These are phyloP conservation scores for Purpureocillium takamizusanense DNA, from an alignment of 2,329 filamentous ascomycete species.

Conservation along the genomic window DNA sequence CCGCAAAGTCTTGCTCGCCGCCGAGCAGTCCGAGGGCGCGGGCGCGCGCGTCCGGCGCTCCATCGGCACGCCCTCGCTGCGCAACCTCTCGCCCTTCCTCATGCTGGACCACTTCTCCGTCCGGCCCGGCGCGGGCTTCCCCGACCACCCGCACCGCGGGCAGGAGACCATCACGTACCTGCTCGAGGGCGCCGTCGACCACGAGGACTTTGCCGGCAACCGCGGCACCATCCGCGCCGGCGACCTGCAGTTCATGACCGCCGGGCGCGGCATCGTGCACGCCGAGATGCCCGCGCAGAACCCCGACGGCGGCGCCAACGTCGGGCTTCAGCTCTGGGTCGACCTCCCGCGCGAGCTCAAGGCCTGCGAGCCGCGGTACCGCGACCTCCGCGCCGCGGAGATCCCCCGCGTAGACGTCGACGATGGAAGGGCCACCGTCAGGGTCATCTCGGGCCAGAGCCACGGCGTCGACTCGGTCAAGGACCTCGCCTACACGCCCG, in stretches of 20 bases:
- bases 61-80: conserved; percentile 73
- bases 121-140: conserved; percentile 74
- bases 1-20: conserved; percentile 71
- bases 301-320: conserved; percentile 63
- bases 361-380: conserved; percentile 82
- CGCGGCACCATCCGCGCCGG: conserved; percentile 74
- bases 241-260: conserved; percentile 98
- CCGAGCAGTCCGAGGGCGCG: conserved; percentile 80
- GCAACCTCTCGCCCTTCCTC: conserved; percentile 84
- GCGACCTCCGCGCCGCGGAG: conserved; percentile 70
- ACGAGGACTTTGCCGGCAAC: conserved; percentile 87
- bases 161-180: conserved; percentile 88
- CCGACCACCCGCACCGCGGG: conserved; percentile 75
- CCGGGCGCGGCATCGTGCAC: conserved; percentile 84
- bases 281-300: conserved; percentile 88
- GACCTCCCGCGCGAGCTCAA: conserved; percentile 79
- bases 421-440: conserved; percentile 66
- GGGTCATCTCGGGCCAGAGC: conserved; percentile 81
- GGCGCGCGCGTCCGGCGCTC: conserved; percentile 81
- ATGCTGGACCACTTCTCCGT: conserved; percentile 94
- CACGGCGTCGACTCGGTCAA: conserved; percentile 80
- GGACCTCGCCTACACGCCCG: conserved; percentile 89
- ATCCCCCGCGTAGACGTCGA: conserved; percentile 69
- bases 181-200: conserved; percentile 75
- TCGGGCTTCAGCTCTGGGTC: conserved; percentile 93